Base-by-base conservation (phyloP, 306 rosid genomes). In the Dicorynia guianensis region DNA sequence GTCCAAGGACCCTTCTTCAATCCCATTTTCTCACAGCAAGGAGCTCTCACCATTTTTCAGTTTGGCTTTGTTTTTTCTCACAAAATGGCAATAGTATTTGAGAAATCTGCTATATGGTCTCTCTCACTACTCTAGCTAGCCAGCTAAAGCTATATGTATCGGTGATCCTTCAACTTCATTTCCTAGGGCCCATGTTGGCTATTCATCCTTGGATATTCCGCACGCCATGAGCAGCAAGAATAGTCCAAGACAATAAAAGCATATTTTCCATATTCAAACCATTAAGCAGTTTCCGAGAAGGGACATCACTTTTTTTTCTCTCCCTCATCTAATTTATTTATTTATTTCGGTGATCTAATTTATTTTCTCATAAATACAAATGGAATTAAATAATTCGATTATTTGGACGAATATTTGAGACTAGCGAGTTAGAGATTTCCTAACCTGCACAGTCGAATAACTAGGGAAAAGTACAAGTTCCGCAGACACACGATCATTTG, bases 1-100 rank as follows among this genome's bases (percentile, higher is more conserved):
- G 90, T 86, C 98, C 98, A 93, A 14, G 91, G 93, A 49, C 98
- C 98, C 39, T 83, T 93, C 73, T 89, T 93, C 76, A 93, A 40
- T 25, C 98, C 98, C 79, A 80, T 71, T 75, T 93, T 93, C 54
- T 89, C 95, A 74, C 98, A 90, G 76, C 98, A 93, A 56, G 98
- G 95, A 76, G 93, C 86, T 83, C 98, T 86, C 85, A 52, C 95
- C 96, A 93, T 93, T 34, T 78, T 76, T 73, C n/a, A 1, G 19
- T 44, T 12, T 44, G 10, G 48, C 13, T 52, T 52, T 52, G 11
- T 15, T 2, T 4, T 25, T 25, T 25, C 1, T 25, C 30, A 25
- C 30, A 25, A 25, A 25, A 25, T 25, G 30, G 30, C 30, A 1
- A 15, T 4, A 42, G 54, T 35, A 8, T 20, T 71, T 15, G 34